Conservation (phyloP, 208 protist genomes). For the Crithidia expoeki region DNA sequence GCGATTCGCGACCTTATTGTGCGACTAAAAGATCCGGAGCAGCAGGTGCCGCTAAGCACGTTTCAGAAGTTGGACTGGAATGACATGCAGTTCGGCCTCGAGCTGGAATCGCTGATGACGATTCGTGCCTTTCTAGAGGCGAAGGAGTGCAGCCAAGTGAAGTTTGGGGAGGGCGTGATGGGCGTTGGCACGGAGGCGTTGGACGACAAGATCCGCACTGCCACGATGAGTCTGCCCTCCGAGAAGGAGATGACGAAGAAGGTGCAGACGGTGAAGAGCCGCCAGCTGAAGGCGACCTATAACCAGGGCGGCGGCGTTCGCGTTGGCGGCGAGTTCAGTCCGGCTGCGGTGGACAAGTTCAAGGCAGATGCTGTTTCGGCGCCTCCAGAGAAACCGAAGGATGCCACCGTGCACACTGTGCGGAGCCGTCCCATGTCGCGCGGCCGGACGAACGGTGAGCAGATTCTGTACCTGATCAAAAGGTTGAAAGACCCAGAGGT, state of each 20-base stretch:
- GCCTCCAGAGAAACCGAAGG: constrained; percentile 5
- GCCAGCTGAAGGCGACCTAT: constrained; percentile 17
- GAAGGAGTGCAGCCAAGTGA: constrained; percentile 37
- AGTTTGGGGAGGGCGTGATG: constrained; percentile 2
- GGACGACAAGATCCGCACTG: constrained; percentile 18
- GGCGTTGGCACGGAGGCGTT: constrained; percentile 36
- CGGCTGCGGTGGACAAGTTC: constrained; percentile 28
- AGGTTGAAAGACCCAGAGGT: constrained; percentile 28
- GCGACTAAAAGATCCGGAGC: constrained; percentile 21
- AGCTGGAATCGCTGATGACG: constrained; percentile 41
- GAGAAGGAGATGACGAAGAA: constrained; percentile 39
- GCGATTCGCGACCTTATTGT: constrained; percentile 21
- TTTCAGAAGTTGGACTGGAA: constrained; percentile 49
- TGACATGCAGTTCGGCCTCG: constrained; percentile 52
- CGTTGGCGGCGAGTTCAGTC: constrained; percentile 5
- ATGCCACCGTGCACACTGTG: not conserved
- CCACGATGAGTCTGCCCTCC: constrained; percentile 27
- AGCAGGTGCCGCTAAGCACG: constrained; percentile 30
- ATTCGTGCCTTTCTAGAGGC: constrained; percentile 46
- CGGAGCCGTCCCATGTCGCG: constrained; percentile 12
- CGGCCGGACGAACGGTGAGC: constrained; percentile 21
- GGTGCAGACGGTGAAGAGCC: constrained; percentile 35
- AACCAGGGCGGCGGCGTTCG: not conserved
- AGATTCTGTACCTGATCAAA: constrained; percentile 48
- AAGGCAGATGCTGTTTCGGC: not conserved